A percentile compares a stretch with the other conserved stretches of the same genome.
phyloP scores from a whole-genome alignment of 1,284 basidiomycete species.

The Hemileia vastatrix region DNA sequence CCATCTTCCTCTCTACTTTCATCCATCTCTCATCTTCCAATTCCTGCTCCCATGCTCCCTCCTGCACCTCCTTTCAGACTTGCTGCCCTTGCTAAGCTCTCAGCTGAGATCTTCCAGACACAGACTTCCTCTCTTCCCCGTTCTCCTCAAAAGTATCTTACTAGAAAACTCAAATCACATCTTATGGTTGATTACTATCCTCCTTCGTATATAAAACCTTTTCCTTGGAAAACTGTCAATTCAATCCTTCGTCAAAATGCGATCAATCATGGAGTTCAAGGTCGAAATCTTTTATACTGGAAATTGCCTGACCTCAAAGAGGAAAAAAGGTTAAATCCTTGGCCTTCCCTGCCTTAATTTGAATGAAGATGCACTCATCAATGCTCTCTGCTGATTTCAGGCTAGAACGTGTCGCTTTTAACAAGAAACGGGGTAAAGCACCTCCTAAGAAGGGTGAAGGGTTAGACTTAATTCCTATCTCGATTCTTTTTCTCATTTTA shows the following conservation, averaged over 20 bases:
- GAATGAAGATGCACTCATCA: not conserved
- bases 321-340: constrained; percentile 16
- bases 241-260: constrained; percentile 12
- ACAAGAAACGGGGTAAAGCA: constrained; percentile 20
- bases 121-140: constrained; percentile 1
- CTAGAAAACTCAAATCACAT: constrained; percentile 15
- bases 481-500: not conserved
- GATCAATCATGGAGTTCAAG: constrained; percentile 8
- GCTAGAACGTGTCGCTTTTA: constrained; percentile 20
- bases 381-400: not conserved
- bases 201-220: constrained; percentile 13
- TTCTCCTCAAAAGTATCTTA: constrained; percentile 14
- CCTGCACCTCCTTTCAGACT: too few relatives aligned
- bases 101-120: constrained; percentile 10
- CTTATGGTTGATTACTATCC: constrained; percentile 14
- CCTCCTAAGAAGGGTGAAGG: constrained; percentile 24
- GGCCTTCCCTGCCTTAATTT: not conserved
- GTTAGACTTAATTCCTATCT: too few relatives aligned
- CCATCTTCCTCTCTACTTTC: too few relatives aligned
- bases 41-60: too few relatives aligned
- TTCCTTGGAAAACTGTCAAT: constrained; percentile 15
- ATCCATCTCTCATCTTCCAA: too few relatives aligned
- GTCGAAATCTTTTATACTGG: constrained; percentile 21
- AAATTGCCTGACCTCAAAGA: constrained; percentile 22
- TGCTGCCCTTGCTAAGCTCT: constrained; percentile 6